Base-by-base conservation (phyloP, 2,329 filamentous ascomycete species). In the Sporothrix brunneoviolacea region DNA sequence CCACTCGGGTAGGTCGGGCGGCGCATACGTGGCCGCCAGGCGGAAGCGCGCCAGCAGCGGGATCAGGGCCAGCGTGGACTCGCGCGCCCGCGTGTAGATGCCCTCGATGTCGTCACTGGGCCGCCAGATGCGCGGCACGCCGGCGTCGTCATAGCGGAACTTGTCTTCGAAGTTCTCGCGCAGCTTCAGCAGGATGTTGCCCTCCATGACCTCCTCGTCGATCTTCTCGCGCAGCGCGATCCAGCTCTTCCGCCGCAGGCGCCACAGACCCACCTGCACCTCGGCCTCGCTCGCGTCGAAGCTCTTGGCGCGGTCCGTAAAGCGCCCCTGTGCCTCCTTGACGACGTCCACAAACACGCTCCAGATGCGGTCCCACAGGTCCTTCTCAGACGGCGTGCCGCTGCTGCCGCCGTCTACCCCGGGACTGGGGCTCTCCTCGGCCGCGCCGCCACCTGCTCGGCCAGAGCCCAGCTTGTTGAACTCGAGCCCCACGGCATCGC, bases 111-210 rank as follows among this genome's bases (percentile, higher is more conserved):
- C 93, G 64, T 98, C 93, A 2, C 85, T 91, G 2, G 93, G 93
- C 21, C 91, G 83, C 93, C 93, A 98, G 68, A 98, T 95, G 53
- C 93, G 80, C 5, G 93, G 93, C 4, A 98, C 93, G 22, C 93
- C 93, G 7, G 83, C 83, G 53, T 96, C 91, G 61, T 98, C 93
- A 62, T 98, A 98, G 57, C 93, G 85, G 79, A 98, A 98, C 69
- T 95, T 96, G 72, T 98, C 93, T 69, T 98, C 93, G 59, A 98
- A 98, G 71, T 96, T 97, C 68, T 98, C 93, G 32, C 93, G 83
- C 46, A 98, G 80, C 73, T 98, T 98, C 59, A 97, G 76, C 30
- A 97, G 73, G 48, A 98, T 83, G 64, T 97, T 98, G 61, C 91
- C 91, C 70, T 97, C 93, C 83, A 95, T 95, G 64, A 96, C 88